phyloP scores from a whole-genome alignment of 1,139 yeast species.

The Blastobotrys illinoisensis region DNA sequence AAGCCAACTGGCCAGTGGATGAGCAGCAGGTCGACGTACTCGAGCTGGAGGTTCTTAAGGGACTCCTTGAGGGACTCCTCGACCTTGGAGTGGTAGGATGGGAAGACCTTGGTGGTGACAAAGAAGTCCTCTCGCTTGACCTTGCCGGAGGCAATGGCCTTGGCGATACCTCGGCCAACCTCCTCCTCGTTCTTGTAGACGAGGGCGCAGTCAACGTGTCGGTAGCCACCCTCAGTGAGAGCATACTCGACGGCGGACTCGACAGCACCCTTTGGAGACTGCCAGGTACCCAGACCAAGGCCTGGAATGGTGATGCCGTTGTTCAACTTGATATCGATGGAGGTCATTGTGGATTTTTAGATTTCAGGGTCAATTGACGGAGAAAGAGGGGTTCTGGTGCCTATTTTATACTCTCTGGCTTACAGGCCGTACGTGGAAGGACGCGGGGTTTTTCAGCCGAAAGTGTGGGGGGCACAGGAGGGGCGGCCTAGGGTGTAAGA shows the following conservation, averaged over 20 bases:
- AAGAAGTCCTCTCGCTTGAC: constrained; percentile 67
- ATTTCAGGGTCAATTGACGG: not conserved
- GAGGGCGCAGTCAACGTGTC: constrained; percentile 76
- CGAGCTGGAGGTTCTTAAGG: constrained; percentile 61
- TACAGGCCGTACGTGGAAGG: not conserved
- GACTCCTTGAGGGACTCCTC: constrained; percentile 57
- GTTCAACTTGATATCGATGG: constrained; percentile 39
- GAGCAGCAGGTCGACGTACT: constrained; percentile 76
- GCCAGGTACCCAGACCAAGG: constrained; percentile 79
- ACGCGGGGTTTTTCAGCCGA: not conserved
- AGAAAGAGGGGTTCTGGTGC: not conserved
- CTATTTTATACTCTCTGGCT: not conserved
- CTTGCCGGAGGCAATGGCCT: constrained; percentile 58
- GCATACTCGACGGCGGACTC: constrained; percentile 59
- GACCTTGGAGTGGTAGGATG: constrained; percentile 57
- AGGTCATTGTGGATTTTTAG: constrained; percentile 2
- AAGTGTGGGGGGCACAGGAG: not conserved
- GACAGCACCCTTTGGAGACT: constrained; percentile 52
- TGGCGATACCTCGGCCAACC: constrained; percentile 48
- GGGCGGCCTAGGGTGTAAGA: not conserved
- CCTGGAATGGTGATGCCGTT: constrained; percentile 63
- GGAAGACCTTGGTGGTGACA: constrained; percentile 78
- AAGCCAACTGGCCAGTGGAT: constrained; percentile 83
- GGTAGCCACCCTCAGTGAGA: constrained; percentile 56
- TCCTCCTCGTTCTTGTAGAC: constrained; percentile 58